Conservation (phyloP, 2,329 filamentous ascomycete species). For the Rosellinia necatrix region DNA sequence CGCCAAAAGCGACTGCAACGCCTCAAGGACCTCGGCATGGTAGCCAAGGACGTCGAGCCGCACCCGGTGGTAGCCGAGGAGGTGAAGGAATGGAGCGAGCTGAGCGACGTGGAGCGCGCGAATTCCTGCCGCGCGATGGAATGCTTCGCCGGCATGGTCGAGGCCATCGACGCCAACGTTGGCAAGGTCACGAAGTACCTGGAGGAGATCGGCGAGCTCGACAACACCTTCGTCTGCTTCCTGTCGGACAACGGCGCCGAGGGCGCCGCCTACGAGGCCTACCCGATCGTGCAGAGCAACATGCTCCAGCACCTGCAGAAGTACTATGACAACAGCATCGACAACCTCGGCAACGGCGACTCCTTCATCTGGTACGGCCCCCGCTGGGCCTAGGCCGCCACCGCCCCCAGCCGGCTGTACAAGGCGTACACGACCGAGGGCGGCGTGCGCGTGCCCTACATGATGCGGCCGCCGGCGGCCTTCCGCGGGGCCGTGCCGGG, state of each 20-base stretch:
- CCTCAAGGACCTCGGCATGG: conserved; percentile 62
- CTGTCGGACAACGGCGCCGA: conserved; percentile 68
- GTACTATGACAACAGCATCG: conserved; percentile 61
- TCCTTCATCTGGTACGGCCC: conserved; percentile 66
- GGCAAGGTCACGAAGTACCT: conserved; percentile 63
- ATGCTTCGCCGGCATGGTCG: conserved; percentile 67
- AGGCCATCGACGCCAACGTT: conserved; percentile 63
- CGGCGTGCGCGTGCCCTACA: conserved; percentile 57
- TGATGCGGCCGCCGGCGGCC: conserved; percentile 48
- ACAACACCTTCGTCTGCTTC: conserved; percentile 68
- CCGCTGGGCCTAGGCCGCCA: conserved; percentile 53
- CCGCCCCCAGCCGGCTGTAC: conserved; percentile 44
- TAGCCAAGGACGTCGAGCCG: conserved; percentile 54
- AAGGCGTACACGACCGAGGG: conserved; percentile 53
- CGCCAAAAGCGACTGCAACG: conserved; percentile 56
- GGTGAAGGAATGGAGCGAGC: conserved; percentile 52
- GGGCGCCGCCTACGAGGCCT: conserved; percentile 61
- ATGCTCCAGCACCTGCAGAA: conserved; percentile 56
- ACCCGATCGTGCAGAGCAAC: conserved; percentile 60
- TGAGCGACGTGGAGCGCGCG: conserved; percentile 50
- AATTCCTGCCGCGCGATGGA: conserved; percentile 62
- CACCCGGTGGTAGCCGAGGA: conserved; percentile 56
- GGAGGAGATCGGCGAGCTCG: conserved; percentile 58
- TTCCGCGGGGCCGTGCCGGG: conserved; percentile 35
- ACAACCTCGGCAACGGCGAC: conserved; percentile 61